Evolutionary conservation across 495 filamentous ascomycete genomes (phyloP).

Genomic region (Cetradonia linearis): DNA sequence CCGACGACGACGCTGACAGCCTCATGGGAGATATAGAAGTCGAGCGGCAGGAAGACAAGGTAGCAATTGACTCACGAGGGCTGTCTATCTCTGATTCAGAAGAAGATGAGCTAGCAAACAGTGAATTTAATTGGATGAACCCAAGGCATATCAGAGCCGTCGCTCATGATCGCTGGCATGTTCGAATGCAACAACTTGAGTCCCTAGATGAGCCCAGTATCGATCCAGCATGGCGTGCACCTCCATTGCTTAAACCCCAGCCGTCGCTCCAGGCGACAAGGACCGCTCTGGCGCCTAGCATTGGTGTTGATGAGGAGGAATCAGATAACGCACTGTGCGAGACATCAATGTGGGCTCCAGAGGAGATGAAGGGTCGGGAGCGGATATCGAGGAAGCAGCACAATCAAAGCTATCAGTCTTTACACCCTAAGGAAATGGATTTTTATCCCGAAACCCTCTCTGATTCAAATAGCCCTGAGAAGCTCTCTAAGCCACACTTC

Average conservation of each 20-base stretch:
- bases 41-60: neutral
- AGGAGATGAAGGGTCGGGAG: neutral
- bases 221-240: slow-evolving; percentile 16
- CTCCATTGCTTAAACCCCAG: neutral
- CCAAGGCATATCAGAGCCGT: neutral
- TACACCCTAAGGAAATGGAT: neutral
- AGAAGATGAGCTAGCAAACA: slow-evolving; percentile 15
- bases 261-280: neutral
- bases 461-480: neutral
- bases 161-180: neutral
- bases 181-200: neutral
- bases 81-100: slow-evolving; percentile 1
- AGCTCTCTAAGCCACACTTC: too few relatives aligned
- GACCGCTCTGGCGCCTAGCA: neutral
- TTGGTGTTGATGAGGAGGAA: neutral
- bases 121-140: slow-evolving; percentile 8
- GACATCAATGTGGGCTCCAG: slow-evolving; percentile 12
- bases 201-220: slow-evolving; percentile 10
- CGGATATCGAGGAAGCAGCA: neutral
- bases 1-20: slow-evolving; percentile 12
- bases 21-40: slow-evolving; percentile 9
- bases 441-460: neutral
- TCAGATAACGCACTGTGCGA: neutral
- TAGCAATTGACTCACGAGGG: neutral
- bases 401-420: neutral